Base-by-base conservation (phyloP, 129 eudicot species). In the Helichrysum umbraculigerum region DNA sequence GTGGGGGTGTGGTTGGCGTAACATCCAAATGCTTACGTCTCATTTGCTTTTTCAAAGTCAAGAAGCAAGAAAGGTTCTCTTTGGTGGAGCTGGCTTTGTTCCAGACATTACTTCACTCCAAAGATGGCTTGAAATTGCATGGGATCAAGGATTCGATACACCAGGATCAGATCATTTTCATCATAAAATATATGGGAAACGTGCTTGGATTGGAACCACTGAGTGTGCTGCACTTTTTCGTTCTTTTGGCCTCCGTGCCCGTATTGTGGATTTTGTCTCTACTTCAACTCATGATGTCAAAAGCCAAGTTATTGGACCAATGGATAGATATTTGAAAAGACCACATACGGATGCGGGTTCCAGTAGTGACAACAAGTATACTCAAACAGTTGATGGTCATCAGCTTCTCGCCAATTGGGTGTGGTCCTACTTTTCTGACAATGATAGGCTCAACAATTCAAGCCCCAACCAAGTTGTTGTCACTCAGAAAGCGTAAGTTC, bases 1-100 rank as follows among this genome's bases (percentile, higher is more conserved):
- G 16, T 94, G 99, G 97, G 97, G 97, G 4, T 94, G 98, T 61
- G 98, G 97, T 35, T 94, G 96, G 97, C 97, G 99, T 30, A 94
- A 94, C 76, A 94, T 94, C 65, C 99, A 94, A 58, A 91, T 94
- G 97, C 86, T 91, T 58, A 81, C 88, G 72, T 94, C 97, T 22
- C 92, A 91, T 84, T 70, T 94, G 82, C 82, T 94, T 81, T 76
- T 63, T 32, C 82, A 85, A 30, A 80, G 89, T 76, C 86, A 37
- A 68, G 93, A 91, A 73, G 90, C 87, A 44, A 82, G 77, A 62
- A 80, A 77, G 20, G 76, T 78, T 61, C 70, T 94, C 4, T 94
- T 80, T 76, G 97, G 96, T 57, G 97, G 98, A 65, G 79, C 76
- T 66, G 86, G 90, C 28, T 89, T 73, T 83, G 97, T 94, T 16